Evolutionary conservation across 2,329 filamentous ascomycete genomes (phyloP), one percentile per base, ranked within the genome.

Genomic region (Geosmithia morbida): DNA sequence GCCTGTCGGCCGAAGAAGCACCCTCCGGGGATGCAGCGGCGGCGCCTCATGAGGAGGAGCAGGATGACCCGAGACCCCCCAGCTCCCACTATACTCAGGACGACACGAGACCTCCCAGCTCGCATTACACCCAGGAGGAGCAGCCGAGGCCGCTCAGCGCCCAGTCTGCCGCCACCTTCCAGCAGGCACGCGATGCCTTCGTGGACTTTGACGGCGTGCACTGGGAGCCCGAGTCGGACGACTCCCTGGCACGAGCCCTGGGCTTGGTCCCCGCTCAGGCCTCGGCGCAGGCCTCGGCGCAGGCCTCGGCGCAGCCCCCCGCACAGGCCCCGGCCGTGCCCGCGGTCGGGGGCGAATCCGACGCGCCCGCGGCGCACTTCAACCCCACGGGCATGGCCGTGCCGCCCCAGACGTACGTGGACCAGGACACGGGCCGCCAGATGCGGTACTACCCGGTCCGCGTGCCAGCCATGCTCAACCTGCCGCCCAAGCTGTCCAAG

Each of bases 371-470:
- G 43, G 60, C 51, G 29, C 60, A 49, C 29, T 56, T 55, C 37
- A 51, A 53, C 3, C 52, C 59, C 14, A 46, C 50, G 13, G 46
- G 45, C 17, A 58, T 61, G 52, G 33, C 33, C 33, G 59, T 63
- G 2, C 63, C 66, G 17, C 72, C 77, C 11, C 71, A 75, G 51
- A 79, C 79, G 1, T 82, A 80, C 59, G 65, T 77, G 56, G 72
- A 81, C 57, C 77, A 78, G 2, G 69, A 73, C 22, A 82, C 82
- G 1, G 83, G 79, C 4, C 79, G 90, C 53, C 72, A 81, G 55
- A 95, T 97, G 86, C 79, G 95, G 10, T 97, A 83, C 64, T 98
- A 98, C 61, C 92, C 92, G 14, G 92, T 92, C 2, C 89, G 87
- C 1, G 92, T 98, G 2, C 92, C 92, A 2, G 82, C 85, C 51